These are phyloP conservation scores for Lithospermum erythrorhizon DNA, from an alignment of 257 asterid species.

Conservation along the genomic window DNA sequence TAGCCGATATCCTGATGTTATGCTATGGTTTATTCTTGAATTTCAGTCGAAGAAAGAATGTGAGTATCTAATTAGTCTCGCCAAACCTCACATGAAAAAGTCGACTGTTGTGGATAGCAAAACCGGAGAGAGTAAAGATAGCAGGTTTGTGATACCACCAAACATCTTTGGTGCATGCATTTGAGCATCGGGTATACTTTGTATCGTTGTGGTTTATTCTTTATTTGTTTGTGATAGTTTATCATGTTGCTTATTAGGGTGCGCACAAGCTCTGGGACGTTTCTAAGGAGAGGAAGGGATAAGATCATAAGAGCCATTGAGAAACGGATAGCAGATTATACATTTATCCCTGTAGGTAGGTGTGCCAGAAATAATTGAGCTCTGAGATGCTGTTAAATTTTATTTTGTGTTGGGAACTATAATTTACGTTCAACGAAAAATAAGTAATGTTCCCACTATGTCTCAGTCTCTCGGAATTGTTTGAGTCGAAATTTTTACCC, in stretches of 20 bases:
- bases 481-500: too few species aligned
- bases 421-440: too few species aligned
- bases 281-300: constrained; percentile 57
- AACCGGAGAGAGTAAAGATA: constrained; percentile 64
- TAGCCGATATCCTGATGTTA: too few species aligned
- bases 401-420: too few species aligned
- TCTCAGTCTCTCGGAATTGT: too few species aligned
- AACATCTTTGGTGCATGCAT: constrained; percentile 2
- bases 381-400: too few species aligned
- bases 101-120: constrained; percentile 63
- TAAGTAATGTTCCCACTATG: too few species aligned
- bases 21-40: too few species aligned
- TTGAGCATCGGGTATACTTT: neutral
- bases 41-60: constrained; percentile 73
- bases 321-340: constrained; percentile 63
- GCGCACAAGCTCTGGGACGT: constrained; percentile 79
- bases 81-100: constrained; percentile 58
- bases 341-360: constrained; percentile 39
- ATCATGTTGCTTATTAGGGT: constrained; percentile 36
- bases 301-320: constrained; percentile 49
- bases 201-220: neutral
- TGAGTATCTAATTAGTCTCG: constrained; percentile 54
- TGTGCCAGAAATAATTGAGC: too few species aligned
- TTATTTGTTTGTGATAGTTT: constrained; percentile 1
- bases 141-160: constrained; percentile 40